These are phyloP conservation scores for Pelargonium cotyledonis DNA, from an alignment of 441 rosid genomes.

Conservation along the genomic window DNA sequence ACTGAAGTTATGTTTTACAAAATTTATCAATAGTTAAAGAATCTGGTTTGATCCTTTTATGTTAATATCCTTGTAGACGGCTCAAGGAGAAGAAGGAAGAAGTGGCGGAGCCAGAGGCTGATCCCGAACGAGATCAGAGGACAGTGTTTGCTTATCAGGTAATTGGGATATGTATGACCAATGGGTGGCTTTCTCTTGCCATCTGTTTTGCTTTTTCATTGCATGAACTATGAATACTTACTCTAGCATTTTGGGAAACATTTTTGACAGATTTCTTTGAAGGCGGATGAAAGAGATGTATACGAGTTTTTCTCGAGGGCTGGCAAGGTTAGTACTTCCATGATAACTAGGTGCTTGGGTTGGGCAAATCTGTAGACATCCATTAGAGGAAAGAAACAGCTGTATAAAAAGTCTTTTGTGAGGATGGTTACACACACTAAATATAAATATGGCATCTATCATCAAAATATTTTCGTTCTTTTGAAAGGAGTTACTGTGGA, in stretches of 20 bases:
- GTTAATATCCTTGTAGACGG: constrained; percentile 49
- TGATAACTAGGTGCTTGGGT: background rate
- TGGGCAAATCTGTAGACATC: no score
- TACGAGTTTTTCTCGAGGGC: constrained; percentile 95
- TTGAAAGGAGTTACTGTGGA: background rate
- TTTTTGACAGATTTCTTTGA: constrained; percentile 65
- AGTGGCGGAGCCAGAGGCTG: constrained; percentile 75
- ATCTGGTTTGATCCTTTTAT: constrained; percentile 18
- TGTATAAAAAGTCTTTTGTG: no score
- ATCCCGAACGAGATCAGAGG: constrained; percentile 99
- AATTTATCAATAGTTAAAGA: constrained; percentile 8
- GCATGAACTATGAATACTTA: constrained; percentile 6
- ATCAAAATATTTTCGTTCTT: background rate
- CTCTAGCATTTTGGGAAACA: constrained; percentile 11
- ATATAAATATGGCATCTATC: no score
- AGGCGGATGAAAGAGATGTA: constrained; percentile 91
- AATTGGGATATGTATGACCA: constrained; percentile 6
- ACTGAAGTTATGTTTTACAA: background rate
- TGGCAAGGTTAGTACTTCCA: constrained; percentile 68
- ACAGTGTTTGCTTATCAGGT: constrained; percentile 99
- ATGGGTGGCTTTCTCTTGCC: background rate
- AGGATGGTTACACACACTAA: no score
- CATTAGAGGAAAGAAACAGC: no score
- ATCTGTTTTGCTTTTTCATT: background rate
- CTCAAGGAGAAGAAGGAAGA: constrained; percentile 82